Percentiles rank a stretch among this genome's conserved stretches.
Conservation (phyloP, 768 basidiomycete species). For the Podaxis sp. region DNA sequence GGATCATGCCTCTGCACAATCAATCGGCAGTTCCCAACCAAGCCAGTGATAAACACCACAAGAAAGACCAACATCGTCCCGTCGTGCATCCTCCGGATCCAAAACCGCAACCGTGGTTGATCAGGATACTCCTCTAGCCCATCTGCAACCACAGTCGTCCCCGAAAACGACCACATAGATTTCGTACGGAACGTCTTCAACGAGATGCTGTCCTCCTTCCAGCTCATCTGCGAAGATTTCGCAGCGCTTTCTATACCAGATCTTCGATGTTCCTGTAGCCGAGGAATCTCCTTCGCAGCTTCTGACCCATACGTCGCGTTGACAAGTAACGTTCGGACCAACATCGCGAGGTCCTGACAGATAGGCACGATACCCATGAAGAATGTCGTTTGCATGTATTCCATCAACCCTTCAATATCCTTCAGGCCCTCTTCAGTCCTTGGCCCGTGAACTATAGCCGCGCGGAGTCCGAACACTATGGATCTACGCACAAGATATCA, state of each 20-base stretch:
- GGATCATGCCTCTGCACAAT: constrained; percentile 17
- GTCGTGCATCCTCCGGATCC: constrained; percentile 29
- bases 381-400: constrained; percentile 26
- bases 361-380: constrained; percentile 24
- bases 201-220: neutral
- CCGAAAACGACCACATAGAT: constrained; percentile 6
- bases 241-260: constrained; percentile 3
- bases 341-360: constrained; percentile 7
- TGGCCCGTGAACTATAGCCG: constrained; percentile 16
- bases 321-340: constrained; percentile 20
- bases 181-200: neutral
- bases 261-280: neutral
- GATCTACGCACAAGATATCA: constrained; percentile 15
- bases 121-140: constrained; percentile 16
- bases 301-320: constrained; percentile 23
- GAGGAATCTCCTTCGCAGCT: constrained; percentile 9
- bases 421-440: constrained; percentile 8
- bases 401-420: constrained; percentile 22
- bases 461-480: constrained; percentile 23
- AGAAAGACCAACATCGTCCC: constrained; percentile 20
- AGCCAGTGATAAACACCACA: constrained; percentile 21
- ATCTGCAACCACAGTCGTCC: constrained; percentile 4
- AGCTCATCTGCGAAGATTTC: neutral
- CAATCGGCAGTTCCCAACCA: constrained; percentile 23
- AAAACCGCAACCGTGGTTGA: constrained; percentile 25